Evolutionary conservation across 225 moss, liverwort and hornwort genomes (phyloP).

Genomic region (Lunularia cruciata): DNA sequence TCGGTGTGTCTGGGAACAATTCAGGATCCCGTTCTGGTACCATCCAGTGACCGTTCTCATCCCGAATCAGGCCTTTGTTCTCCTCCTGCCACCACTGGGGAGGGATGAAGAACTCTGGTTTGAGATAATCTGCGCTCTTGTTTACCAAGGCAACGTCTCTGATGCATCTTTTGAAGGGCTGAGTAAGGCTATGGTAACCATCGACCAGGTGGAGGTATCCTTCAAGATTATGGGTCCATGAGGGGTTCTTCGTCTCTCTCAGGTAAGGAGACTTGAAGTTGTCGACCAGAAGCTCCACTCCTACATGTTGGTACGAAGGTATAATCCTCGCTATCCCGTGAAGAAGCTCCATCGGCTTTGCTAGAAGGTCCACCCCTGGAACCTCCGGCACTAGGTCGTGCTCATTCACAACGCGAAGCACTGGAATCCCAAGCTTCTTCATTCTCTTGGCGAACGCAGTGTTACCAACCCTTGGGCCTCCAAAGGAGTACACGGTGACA

Average conservation of each 20-base stretch:
- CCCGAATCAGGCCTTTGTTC: constrained; percentile 12
- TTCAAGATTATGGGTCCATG: constrained; percentile 58
- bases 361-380: constrained; percentile 32
- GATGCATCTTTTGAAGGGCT: constrained; percentile 12
- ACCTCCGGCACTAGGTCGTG: constrained; percentile 55
- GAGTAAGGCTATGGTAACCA: constrained; percentile 34
- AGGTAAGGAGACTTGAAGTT: constrained; percentile 48
- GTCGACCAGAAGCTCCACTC: constrained; percentile 38
- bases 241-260: constrained; percentile 21
- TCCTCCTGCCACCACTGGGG: constrained; percentile 37
- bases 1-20: constrained; percentile 8
- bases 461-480: constrained; percentile 65
- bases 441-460: constrained; percentile 45
- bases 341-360: background rate
- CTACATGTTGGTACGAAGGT: constrained; percentile 56
- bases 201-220: constrained; percentile 63
- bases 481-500: constrained; percentile 60
- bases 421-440: constrained; percentile 55
- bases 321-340: background rate
- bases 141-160: constrained; percentile 65
- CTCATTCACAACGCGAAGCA: constrained; percentile 51
- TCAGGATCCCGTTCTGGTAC: background rate
- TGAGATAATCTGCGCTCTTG: constrained; percentile 36
- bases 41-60: constrained; percentile 9
- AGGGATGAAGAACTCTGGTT: constrained; percentile 28